A percentile compares a stretch with the other conserved stretches of the same genome.
Evolutionary conservation across 352 stramenopile species (phyloP).

Genomic region (Phytopythium aichiense): DNA sequence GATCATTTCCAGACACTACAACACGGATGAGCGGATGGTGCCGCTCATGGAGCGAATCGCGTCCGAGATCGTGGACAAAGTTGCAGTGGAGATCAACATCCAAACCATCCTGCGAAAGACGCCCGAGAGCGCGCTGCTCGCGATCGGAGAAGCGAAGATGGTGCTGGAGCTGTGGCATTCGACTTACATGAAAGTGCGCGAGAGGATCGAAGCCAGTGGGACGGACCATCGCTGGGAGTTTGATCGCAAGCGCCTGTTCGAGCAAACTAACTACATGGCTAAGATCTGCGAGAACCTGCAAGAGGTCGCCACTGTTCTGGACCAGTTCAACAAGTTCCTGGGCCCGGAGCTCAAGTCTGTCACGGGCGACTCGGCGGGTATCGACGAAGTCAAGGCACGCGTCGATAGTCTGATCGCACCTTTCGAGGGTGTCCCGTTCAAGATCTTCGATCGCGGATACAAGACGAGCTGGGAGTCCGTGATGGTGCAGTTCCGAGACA

Average conservation of each 20-base stretch:
- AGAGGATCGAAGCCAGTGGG: slow-evolving; percentile 92
- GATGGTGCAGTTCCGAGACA: slow-evolving; percentile 93
- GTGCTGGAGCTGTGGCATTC: slow-evolving; percentile 92
- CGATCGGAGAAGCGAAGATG: slow-evolving; percentile 89
- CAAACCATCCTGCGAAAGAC: slow-evolving; percentile 84
- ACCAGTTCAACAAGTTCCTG: slow-evolving; percentile 96
- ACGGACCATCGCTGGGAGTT: slow-evolving; percentile 97
- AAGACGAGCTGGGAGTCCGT: slow-evolving; percentile 94
- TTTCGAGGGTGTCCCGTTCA: slow-evolving; percentile 89
- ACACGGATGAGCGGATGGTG: slow-evolving; percentile 96
- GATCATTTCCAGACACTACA: slow-evolving; percentile 97
- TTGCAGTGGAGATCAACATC: slow-evolving; percentile 90
- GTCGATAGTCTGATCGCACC: slow-evolving; percentile 83
- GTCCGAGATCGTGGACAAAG: slow-evolving; percentile 92
- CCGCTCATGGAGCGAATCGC: slow-evolving; percentile 95
- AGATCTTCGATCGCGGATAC: slow-evolving; percentile 93
- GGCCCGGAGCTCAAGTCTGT: slow-evolving; percentile 94
- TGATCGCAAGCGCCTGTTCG: slow-evolving; percentile 92
- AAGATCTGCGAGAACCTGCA: slow-evolving; percentile 94
- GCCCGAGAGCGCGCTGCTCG: slow-evolving; percentile 68
- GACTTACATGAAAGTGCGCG: slow-evolving; percentile 94
- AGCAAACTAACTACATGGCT: slow-evolving; percentile 96
- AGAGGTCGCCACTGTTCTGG: slow-evolving; percentile 90
- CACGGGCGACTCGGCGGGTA: slow-evolving; percentile 91
- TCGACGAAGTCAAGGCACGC: slow-evolving; percentile 91